Evolutionary conservation across 2,329 filamentous ascomycete genomes (phyloP), one percentile per base, ranked within the genome.

Genomic region (Colletotrichum cuscutae): DNA sequence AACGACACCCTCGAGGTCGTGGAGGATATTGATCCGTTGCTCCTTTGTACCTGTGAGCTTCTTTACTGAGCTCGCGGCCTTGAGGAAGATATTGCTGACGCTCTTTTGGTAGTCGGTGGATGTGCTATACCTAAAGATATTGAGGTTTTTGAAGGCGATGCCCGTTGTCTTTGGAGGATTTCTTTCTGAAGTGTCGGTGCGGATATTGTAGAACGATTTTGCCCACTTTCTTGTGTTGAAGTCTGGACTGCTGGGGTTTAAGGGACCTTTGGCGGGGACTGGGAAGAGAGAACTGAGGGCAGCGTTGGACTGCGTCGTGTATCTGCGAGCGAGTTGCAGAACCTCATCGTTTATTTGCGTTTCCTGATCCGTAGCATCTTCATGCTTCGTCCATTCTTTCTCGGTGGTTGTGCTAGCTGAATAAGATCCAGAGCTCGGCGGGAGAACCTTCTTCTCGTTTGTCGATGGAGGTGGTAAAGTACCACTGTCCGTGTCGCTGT

Each of bases 1-100:
- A 3, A 90, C 84, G 1, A 89, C 65, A n/a, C 88, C 88, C 69
- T 89, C 87, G 26, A 88, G 81, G 65, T 85, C 81, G 63, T 81
- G 79, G n/a, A 90, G 79, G 70, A 90, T 89, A 71, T 89, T 84
- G 71, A 87, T 84, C 19, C 77, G 75, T n/a, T 76, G 71, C 49
- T 76, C 62, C 6, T 71, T 75, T 4, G 63, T 75, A 1, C 81
- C 80, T 7, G 81, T 24, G 30, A 79, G 61, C 56, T 76, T 76
- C 57, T 77, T 77, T 6, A 78, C 69, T 68, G 80, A 76, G 1
- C 79, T 78, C 7, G 74, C 74, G 15, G 77, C 80, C 30, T 75
- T 66, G 1, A 76, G 71, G 28, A 75, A 73, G 32, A 84, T 77
- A 70, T 87, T 83, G 53, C 80, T 80, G 24, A 88, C 81, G 71